Base-by-base conservation (phyloP, 2,329 filamentous ascomycete species). In the Colletotrichum navitas region DNA sequence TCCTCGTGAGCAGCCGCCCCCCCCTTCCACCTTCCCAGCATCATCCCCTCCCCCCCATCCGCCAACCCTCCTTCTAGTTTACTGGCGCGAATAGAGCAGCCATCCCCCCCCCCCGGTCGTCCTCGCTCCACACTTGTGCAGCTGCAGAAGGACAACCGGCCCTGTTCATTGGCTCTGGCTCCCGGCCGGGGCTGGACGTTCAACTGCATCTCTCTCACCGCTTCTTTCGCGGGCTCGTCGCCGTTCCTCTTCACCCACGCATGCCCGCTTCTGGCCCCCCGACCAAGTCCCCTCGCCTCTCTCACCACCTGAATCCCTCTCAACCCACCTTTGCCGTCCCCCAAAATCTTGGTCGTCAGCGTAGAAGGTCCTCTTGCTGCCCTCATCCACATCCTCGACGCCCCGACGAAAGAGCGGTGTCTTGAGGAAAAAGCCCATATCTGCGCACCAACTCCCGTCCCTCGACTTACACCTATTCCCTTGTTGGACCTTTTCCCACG, bases 401-500 rank as follows among this genome's bases (percentile, higher is more conserved):
- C 64, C 70, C 69, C 70, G 70, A 63, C 73, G 63, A 83, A 83
- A 84, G 80, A 82, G 83, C 82, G 83, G 83, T 84, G 82, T 84
- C 83, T 78, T 78, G 78, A 76, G 78, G 77, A 81, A 67, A 66
- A 73, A 68, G 62, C 21, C 62, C 68, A 74, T 74, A 74, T 74
- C 73, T 71, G 69, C 67, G 58, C 62, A 39, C 66, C 71, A 71
- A 68, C 51, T 73, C 72, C 74, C 67, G 66, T 64, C 70, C 39
- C 63, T 68, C 70, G 60, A 70, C 68, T 76, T 77, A 78, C 68
- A 74, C 75, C 76, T 79, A 74, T 75, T 41, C 77, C 75, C 77
- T 64, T 32, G 47, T 64, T 76, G 76, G 78, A 75, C 74, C 75
- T 79, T 77, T 77, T 78, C 76, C 76, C 77, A 62, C 63, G 62